Percentiles rank a stretch among this genome's conserved stretches.
Conservation (phyloP, 2,329 filamentous ascomycete species). For the Phyllosticta paracitricarpa region DNA sequence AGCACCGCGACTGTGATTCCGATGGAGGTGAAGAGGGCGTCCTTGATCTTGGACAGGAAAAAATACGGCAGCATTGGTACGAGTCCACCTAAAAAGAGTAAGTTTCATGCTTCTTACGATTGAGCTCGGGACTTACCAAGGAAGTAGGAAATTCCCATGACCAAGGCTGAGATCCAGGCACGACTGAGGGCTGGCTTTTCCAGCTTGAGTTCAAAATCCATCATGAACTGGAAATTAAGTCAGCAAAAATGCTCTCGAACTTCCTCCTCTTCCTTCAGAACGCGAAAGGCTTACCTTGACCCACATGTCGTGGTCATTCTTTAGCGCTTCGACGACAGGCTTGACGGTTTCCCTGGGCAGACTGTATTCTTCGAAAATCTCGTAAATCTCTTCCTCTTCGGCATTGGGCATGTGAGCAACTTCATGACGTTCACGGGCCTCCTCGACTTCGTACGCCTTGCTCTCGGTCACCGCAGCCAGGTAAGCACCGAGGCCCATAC, state of each 20-base stretch:
- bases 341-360: constrained; percentile 34
- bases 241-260: background rate
- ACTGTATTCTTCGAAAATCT: constrained; percentile 41
- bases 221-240: constrained; percentile 38
- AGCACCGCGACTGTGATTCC: constrained; percentile 41
- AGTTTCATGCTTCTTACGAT: background rate
- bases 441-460: constrained; percentile 42
- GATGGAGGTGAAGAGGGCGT: constrained; percentile 40
- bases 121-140: constrained; percentile 15
- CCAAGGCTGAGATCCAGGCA: constrained; percentile 38
- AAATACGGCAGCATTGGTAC: constrained; percentile 46
- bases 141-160: constrained; percentile 31
- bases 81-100: constrained; percentile 21
- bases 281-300: constrained; percentile 25
- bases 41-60: constrained; percentile 26
- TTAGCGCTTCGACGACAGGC: constrained; percentile 43
- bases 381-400: constrained; percentile 35
- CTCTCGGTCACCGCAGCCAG: constrained; percentile 53
- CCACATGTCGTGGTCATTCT: constrained; percentile 39
- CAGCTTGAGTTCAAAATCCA: constrained; percentile 47
- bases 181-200: constrained; percentile 33
- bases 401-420: constrained; percentile 35
- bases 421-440: constrained; percentile 36
- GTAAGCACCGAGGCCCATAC: constrained; percentile 68
- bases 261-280: background rate